Evolutionary conservation across 768 basidiomycete species (phyloP), one percentile per base, ranked within the genome.

Genomic region (Clitopilus passeckerianus): DNA sequence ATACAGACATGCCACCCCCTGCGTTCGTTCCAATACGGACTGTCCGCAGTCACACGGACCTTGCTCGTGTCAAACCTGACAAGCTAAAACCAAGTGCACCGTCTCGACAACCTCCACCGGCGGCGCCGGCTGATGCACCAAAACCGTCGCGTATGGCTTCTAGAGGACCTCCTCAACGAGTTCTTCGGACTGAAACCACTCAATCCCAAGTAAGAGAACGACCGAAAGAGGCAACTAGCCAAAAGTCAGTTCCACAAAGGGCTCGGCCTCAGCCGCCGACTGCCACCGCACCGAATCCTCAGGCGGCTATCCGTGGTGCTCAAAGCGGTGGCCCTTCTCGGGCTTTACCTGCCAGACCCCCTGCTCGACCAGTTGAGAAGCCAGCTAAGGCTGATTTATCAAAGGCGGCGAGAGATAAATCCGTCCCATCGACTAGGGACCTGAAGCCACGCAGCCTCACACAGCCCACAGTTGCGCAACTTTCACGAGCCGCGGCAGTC

Each of bases 391-490:
- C 37, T 14, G 41, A 30, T 20, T 46, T 34, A 18, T 9, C 35
- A 23, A 61, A 34, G 15, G 24, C 54, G 52, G 18, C 55, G 15
- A 27, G 55, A 34, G 46, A 30, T 59, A n/a, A 50, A 20, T 12
- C 46, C 50, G 53, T 37, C 53, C 57, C 18, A 20, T n/a, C 44
- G 6, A 44, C 4, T 50, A 62, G 61, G 43, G 43, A 55, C 9
- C 16, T 50, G n/a, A 60, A 63, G 60, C 24, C 59, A 24, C 34
- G 60, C n/a, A 56, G 65, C 54, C 57, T 68, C 12, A 65, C 66
- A 7, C 66, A 70, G 50, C 69, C 71, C 1, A 72, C 71, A 23
- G 35, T 69, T 10, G 67, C 71, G 14, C 69, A 71, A 57, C 61
- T 71, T 53, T 65, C 71, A 15, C 68, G 69, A 30, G 58, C 63